These are phyloP conservation scores for Rosa persica DNA, from an alignment of 306 rosid species.

Conservation along the genomic window DNA sequence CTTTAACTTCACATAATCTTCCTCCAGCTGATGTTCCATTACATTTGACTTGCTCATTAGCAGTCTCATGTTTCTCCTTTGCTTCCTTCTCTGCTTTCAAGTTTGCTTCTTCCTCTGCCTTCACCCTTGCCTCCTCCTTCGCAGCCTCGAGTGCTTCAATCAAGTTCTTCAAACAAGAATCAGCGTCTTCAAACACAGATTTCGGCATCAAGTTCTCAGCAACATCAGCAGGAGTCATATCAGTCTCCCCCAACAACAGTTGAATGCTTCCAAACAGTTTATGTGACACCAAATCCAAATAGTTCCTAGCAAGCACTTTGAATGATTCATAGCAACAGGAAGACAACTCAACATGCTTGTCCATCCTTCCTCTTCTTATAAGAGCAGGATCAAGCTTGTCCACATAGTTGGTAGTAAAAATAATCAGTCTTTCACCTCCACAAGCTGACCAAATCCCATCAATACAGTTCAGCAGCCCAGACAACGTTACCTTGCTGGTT, in stretches of 20 bases:
- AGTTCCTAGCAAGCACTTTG: constrained; percentile 58
- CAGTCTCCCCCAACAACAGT: constrained; percentile 33
- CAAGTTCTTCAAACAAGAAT: constrained; percentile 42
- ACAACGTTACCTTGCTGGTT: constrained; percentile 50
- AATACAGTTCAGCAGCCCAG: constrained; percentile 58
- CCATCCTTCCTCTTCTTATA: constrained; percentile 66
- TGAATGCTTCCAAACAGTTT: constrained; percentile 34
- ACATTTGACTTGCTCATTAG: too few species aligned
- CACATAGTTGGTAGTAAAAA: constrained; percentile 53
- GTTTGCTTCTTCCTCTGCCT: constrained; percentile 23
- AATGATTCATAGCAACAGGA: constrained; percentile 58
- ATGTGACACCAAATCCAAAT: constrained; percentile 47
- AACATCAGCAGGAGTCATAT: constrained; percentile 66
- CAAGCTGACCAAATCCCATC: constrained; percentile 80
- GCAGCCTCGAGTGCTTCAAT: constrained; percentile 41
- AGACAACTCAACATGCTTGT: constrained; percentile 61
- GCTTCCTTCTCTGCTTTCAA: constrained; percentile 15
- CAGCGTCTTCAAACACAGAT: constrained; percentile 34
- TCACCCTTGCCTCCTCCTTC: constrained; percentile 37
- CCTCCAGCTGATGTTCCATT: too few species aligned
- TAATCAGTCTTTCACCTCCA: constrained; percentile 60
- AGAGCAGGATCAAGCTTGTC: constrained; percentile 69
- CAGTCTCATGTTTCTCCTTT: neutral
- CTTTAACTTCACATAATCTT: too few species aligned
- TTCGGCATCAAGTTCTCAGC: constrained; percentile 63